Conservation (phyloP, 73 alveolate genomes). For the Diophrys appendiculata region DNA sequence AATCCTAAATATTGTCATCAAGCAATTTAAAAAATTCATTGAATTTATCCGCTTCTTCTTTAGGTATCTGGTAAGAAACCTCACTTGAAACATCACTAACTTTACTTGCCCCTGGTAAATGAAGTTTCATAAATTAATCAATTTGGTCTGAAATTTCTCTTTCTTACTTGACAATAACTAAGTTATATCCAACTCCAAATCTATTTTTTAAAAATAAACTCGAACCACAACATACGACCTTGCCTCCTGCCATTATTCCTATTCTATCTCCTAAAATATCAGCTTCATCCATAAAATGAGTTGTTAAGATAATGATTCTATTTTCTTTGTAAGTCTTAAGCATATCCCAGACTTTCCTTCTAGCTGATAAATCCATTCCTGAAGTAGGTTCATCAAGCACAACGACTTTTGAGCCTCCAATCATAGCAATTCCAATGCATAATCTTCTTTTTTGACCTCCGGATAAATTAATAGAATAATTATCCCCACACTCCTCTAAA, state of each 20-base stretch:
- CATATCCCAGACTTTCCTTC: constrained; percentile 97
- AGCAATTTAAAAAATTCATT: constrained; percentile 70
- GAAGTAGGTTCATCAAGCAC: constrained; percentile 97
- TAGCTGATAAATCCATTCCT: constrained; percentile 96
- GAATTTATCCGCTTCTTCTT: constrained; percentile 57
- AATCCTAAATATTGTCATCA: constrained; percentile 58
- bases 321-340: constrained; percentile 85
- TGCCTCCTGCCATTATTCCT: constrained; percentile 96
- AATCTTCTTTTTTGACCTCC: constrained; percentile 98
- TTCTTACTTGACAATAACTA: constrained; percentile 69
- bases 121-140: constrained; percentile 29
- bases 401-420: constrained; percentile 90
- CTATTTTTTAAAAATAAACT: constrained; percentile 89
- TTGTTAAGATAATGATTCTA: constrained; percentile 92
- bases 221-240: constrained; percentile 91
- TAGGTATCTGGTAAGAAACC: constrained; percentile 72
- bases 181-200: constrained; percentile 97
- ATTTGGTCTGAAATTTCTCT: constrained; percentile 41
- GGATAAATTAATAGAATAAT: constrained; percentile 80
- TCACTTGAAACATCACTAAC: constrained; percentile 66
- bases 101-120: constrained; percentile 38
- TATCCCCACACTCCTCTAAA: constrained; percentile 39
- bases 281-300: constrained; percentile 99
- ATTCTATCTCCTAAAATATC: constrained; percentile 98
- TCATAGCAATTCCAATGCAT: constrained; percentile 93